phyloP scores from a whole-genome alignment of 345 rosid species.

The Lepidium aucheri region DNA sequence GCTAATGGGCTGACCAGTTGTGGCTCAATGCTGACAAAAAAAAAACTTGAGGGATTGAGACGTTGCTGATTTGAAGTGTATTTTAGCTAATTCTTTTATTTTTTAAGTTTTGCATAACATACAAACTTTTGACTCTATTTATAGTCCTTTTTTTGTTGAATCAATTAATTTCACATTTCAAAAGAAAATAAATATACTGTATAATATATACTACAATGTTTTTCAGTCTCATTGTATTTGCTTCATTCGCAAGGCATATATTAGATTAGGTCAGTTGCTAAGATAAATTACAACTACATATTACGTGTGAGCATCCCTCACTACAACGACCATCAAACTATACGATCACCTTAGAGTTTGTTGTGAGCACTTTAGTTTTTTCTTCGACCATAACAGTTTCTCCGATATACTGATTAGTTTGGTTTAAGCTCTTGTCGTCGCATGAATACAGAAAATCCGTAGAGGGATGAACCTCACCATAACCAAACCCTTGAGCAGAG shows the following conservation, averaged over 20 bases:
- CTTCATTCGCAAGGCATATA: slow-evolving; percentile 3
- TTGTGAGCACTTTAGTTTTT: slow-evolving; percentile 9
- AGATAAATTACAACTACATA: slow-evolving; percentile 7
- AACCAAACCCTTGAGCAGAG: slow-evolving; percentile 79
- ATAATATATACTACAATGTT: slow-evolving; percentile 16
- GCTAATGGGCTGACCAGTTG: too few relatives aligned
- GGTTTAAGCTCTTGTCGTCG: slow-evolving; percentile 21
- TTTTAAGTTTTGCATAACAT: too few relatives aligned
- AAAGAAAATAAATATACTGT: too few relatives aligned
- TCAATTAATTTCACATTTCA: too few relatives aligned
- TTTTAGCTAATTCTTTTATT: too few relatives aligned
- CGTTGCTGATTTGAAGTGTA: too few relatives aligned
- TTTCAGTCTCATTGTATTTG: slow-evolving; percentile 20
- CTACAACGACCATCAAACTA: slow-evolving; percentile 13
- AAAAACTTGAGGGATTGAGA: too few relatives aligned
- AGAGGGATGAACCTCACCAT: slow-evolving; percentile 77
- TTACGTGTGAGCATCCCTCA: slow-evolving; percentile 6
- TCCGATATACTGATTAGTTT: background rate
- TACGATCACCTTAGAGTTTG: slow-evolving; percentile 15
- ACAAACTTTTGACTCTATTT: too few relatives aligned
- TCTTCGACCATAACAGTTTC: background rate
- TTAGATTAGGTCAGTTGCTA: slow-evolving; percentile 15
- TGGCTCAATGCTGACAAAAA: too few relatives aligned
- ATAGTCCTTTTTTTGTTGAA: too few relatives aligned
- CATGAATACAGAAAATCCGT: slow-evolving; percentile 79